A percentile compares a stretch with the other conserved stretches of the same genome.
Evolutionary conservation across 1,139 yeast genomes (phyloP).

Genomic region (Hyphopichia buzzinii): DNA sequence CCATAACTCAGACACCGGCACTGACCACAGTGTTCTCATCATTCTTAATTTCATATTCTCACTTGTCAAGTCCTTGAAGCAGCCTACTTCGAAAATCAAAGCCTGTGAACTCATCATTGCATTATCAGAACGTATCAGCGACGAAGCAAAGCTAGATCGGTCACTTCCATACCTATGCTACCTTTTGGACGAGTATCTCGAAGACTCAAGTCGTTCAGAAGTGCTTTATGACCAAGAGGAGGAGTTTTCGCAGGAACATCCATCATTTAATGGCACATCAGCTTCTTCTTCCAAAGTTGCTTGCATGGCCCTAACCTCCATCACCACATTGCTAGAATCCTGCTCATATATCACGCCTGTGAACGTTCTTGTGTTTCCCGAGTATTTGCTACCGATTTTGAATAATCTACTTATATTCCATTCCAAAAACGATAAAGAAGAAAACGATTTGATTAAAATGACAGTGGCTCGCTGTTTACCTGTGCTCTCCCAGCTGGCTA

Average conservation of each 20-base stretch:
- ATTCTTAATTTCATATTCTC: constrained; percentile 64
- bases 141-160: constrained; percentile 82
- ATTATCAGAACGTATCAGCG: constrained; percentile 72
- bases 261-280: background rate
- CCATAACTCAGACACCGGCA: constrained; percentile 13
- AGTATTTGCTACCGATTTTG: constrained; percentile 76
- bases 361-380: constrained; percentile 73
- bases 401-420: constrained; percentile 37
- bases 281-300: constrained; percentile 49
- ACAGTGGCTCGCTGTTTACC: constrained; percentile 76
- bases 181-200: constrained; percentile 37
- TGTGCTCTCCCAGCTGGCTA: constrained; percentile 59
- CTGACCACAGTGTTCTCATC: constrained; percentile 57
- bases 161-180: constrained; percentile 73
- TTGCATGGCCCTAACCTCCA: constrained; percentile 51
- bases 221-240: background rate
- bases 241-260: background rate
- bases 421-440: constrained; percentile 24
- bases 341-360: constrained; percentile 73
- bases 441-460: constrained; percentile 49
- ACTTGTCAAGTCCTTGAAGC: constrained; percentile 60
- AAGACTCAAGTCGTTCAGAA: constrained; percentile 6
- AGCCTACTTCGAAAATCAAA: constrained; percentile 59
- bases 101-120: constrained; percentile 79
- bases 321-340: constrained; percentile 61